Base-by-base conservation (phyloP, 2,329 filamentous ascomycete species). In the Volutella citrinella region DNA sequence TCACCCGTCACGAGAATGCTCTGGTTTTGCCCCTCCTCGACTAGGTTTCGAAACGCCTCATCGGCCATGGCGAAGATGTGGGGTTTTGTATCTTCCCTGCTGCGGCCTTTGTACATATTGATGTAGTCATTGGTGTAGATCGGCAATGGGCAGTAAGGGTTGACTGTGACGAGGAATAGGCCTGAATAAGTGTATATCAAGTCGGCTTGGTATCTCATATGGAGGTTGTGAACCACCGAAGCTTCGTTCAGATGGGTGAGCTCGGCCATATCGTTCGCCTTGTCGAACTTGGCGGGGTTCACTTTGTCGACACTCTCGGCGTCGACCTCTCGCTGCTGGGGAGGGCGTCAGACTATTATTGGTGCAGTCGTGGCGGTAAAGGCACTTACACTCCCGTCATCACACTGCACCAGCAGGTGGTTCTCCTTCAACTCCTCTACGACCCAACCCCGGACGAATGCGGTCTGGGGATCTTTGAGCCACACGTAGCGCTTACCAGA, bases 241-340 rank as follows among this genome's bases (percentile, higher is more conserved):
- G 91, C 87, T 66, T 98, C 93, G 64, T 98, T 98, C 45, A 98
- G 71, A 63, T 98, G 93, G 6, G 93, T 98, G 56, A 98, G 76
- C 62, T 98, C 93, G 16, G 94, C 93, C 93, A 98, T 98, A 63
- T 98, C 94, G 67, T 94, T 89, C 46, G 91, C 91, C 66, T 96
- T 98, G 76, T 98, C 93, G 67, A 98, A 98, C 61, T 98, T 98
- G 55, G 91, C 91, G 28, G 93, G 93, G 65, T 98, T 98, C 69
- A 98, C 94, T 66, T 96, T 97, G 72, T 98, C 94, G 49, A 96
- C 89, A 52, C 81, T 84, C 52, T 97, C 90, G 32, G 78, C 68
- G 48, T 91, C 83, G 31, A 93, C 83, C 57, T 95, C 86, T 49
- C 88, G 83, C 79, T 95, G 88, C 81, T 93, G 48, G 18, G 36